Evolutionary conservation across 352 stramenopile genomes (phyloP).

Genomic region (Pythium oligandrum): DNA sequence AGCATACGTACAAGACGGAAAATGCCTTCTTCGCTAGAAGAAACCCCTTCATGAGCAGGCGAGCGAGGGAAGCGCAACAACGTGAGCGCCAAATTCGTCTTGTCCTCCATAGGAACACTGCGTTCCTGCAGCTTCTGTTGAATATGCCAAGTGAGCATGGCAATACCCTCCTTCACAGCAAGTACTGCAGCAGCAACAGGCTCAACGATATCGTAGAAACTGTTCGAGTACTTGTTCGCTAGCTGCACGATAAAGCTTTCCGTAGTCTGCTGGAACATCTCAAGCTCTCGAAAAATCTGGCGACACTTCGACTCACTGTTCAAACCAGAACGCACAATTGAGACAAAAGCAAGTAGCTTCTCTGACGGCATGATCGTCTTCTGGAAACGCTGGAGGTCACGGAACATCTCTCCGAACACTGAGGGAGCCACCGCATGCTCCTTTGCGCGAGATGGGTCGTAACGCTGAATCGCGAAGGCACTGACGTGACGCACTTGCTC

Average conservation of each 20-base stretch:
- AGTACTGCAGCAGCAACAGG: conserved; percentile 72
- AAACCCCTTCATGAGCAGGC: conserved; percentile 1
- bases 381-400: conserved; percentile 66
- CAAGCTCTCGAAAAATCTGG: conserved; percentile 74
- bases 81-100: conserved; percentile 40
- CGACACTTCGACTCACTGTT: conserved; percentile 43
- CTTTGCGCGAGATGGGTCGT: conserved; percentile 4
- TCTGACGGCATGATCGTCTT: conserved; percentile 60
- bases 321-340: conserved; percentile 22
- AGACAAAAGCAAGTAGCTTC: conserved; percentile 53
- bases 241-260: conserved; percentile 74
- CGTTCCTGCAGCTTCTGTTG: conserved; percentile 47
- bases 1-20: conserved; percentile 19
- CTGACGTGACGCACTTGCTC: conserved; percentile 18
- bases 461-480: conserved; percentile 25
- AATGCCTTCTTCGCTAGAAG: conserved; percentile 6
- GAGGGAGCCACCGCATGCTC: conserved; percentile 3
- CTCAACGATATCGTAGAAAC: conserved; percentile 83
- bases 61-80: conserved; percentile 67
- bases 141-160: conserved; percentile 61
- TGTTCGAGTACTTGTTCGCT: conserved; percentile 58
- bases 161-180: conserved; percentile 83
- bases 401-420: conserved; percentile 72
- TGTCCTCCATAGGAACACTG: conserved; percentile 39
- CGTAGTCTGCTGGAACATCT: conserved; percentile 88